Evolutionary conservation across 192 early-diverging fungal species (phyloP).

Genomic region (Martensiomyces pterosporus): DNA sequence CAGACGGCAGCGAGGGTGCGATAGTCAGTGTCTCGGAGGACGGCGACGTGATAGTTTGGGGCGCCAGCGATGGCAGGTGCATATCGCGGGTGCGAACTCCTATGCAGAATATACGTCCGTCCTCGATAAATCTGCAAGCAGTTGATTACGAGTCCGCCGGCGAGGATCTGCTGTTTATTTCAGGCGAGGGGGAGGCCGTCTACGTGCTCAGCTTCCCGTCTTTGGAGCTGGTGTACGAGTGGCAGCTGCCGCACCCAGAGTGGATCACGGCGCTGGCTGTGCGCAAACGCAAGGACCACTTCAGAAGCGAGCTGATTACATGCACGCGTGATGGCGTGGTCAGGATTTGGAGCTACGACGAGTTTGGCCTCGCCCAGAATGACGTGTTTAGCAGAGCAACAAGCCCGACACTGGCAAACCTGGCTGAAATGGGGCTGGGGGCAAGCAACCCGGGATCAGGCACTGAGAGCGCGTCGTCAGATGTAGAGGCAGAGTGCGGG

Average conservation of each 20-base stretch:
- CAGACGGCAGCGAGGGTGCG: constrained; percentile 35
- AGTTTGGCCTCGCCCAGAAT: constrained; percentile 44
- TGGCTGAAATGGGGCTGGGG: constrained; percentile 2
- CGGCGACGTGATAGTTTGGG: constrained; percentile 40
- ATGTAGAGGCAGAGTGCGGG: constrained; percentile 7
- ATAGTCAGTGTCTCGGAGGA: constrained; percentile 36
- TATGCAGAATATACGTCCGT: constrained; percentile 26
- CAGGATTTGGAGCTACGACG: constrained; percentile 46
- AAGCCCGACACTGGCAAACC: constrained; percentile 9
- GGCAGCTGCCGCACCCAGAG: constrained; percentile 35
- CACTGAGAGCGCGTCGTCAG: constrained; percentile 20
- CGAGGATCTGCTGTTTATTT: constrained; percentile 40
- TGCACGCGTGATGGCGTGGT: constrained; percentile 39
- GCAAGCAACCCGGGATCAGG: constrained; percentile 4
- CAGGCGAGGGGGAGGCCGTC: constrained; percentile 21
- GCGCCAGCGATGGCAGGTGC: constrained; percentile 37
- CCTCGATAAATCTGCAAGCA: constrained; percentile 23
- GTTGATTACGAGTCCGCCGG: constrained; percentile 39
- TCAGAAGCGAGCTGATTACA: constrained; percentile 43
- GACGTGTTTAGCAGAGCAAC: constrained; percentile 31
- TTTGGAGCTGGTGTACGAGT: constrained; percentile 42
- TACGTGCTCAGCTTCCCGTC: constrained; percentile 43
- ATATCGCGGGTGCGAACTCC: constrained; percentile 31
- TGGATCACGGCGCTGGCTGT: constrained; percentile 36
- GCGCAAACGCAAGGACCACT: constrained; percentile 40